Evolutionary conservation across 106 monocot species (phyloP), one percentile per base, ranked within the genome.

Genomic region (Vanilla planifolia): DNA sequence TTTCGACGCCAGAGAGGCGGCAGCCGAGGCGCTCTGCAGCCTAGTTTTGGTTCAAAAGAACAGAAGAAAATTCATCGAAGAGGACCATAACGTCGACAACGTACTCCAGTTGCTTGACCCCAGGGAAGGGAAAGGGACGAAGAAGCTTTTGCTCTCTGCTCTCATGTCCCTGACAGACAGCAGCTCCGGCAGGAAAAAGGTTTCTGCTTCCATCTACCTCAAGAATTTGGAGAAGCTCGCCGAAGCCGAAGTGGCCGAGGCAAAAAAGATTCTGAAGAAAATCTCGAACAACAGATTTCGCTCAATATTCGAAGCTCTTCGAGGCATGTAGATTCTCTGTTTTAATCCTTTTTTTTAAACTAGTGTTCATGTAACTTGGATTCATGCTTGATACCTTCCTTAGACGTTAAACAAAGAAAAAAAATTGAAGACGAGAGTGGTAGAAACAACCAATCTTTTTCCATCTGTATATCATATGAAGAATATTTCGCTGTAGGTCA

Each of bases 181-280:
- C 64, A 71, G 44, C 32, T 71, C 23, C 32, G 92, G 84, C 30
- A 73, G 84, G 73, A 84, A 51, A 68, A 84, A 55, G 65, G 79
- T 84, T 5, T 56, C 59, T 2, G 52, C 60, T 16, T 84, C 80
- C 19, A 81, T 63, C 17, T 52, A 75, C 60, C 33, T 79, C 43
- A 47, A 75, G 34, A 53, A 67, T 27, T 37, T 92, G 37, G 81
- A 92, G 55, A 76, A 71, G 60, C 62, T 84, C 3, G 78, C 77
- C 22, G 78, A 88, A 13, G 29, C 41, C 8, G 73, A 67, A 15
- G 64, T 67, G 1, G 8, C 25, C 4, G 87, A 87, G 33, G 84
- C 87, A 3, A 81, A 81, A 65, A 84, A 69, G 57, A 78, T 92
- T 27, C 14, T 32, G 53, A 55, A 55, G 53, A 55, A 15, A 4